Evolutionary conservation across 176 grass and related monocot species (phyloP).

Genomic region (Oryza meyeriana): DNA sequence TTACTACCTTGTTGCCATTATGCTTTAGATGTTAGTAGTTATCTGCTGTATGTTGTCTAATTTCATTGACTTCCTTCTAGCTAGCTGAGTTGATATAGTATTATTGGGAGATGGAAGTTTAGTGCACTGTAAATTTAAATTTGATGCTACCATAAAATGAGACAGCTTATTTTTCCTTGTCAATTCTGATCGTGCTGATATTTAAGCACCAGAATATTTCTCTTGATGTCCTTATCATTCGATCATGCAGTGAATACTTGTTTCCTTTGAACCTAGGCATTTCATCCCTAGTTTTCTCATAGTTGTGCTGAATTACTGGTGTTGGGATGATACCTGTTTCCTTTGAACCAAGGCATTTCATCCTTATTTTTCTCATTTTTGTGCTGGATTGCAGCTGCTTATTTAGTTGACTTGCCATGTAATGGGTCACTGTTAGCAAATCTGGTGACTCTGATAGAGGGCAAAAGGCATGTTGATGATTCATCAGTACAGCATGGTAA

Average conservation of each 20-base stretch:
- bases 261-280: background rate
- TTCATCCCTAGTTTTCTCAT: background rate
- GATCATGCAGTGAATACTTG: background rate
- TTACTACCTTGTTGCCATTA: slow-evolving; percentile 2
- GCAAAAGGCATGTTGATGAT: background rate
- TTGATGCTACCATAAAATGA: slow-evolving; percentile 17
- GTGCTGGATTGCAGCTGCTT: background rate
- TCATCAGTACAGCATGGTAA: background rate
- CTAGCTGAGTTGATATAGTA: background rate
- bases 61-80: background rate
- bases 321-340: background rate
- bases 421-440: background rate
- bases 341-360: background rate
- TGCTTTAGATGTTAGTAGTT: slow-evolving; percentile 35
- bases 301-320: background rate
- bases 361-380: background rate
- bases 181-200: background rate
- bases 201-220: background rate
- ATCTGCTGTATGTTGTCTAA: slow-evolving; percentile 30
- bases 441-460: background rate
- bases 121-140: slow-evolving; percentile 10
- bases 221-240: background rate
- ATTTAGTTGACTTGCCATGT: background rate
- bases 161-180: background rate
- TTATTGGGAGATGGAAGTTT: background rate